phyloP scores from a whole-genome alignment of 176 grass and related monocot genomes.

The Bothriochloa decipiens region DNA sequence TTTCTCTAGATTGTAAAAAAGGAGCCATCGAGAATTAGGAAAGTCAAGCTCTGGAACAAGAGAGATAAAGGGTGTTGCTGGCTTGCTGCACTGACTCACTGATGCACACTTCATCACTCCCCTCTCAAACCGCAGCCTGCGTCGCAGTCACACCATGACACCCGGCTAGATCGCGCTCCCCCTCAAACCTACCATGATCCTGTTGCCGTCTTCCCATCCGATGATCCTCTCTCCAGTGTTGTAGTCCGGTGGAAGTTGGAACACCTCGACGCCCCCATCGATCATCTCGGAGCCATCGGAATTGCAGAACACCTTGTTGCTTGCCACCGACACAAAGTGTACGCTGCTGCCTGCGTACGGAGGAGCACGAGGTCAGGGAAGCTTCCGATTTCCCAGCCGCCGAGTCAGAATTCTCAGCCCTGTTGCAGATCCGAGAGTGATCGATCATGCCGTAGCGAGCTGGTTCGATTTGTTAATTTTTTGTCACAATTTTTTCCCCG shows the following conservation, averaged over 20 bases:
- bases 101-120: neutral
- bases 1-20: neutral
- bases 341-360: neutral
- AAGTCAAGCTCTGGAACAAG: neutral
- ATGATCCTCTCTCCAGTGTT: neutral
- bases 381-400: constrained; percentile 8
- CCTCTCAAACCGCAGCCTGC: neutral
- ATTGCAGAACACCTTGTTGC: neutral
- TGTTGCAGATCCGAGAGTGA: neutral
- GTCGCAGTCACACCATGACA: neutral
- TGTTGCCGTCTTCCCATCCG: neutral
- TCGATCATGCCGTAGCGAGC: neutral
- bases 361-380: neutral
- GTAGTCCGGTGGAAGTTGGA: neutral
- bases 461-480: neutral
- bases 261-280: neutral
- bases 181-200: neutral
- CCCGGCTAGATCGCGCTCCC: neutral
- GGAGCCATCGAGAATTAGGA: neutral
- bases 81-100: neutral
- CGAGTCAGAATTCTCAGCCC: neutral
- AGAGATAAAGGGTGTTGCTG: neutral
- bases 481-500: neutral
- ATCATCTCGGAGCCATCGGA: neutral
- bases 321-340: constrained; percentile 26